Conservation (phyloP, 345 rosid species). For the Zanthoxylum bungeanum region DNA sequence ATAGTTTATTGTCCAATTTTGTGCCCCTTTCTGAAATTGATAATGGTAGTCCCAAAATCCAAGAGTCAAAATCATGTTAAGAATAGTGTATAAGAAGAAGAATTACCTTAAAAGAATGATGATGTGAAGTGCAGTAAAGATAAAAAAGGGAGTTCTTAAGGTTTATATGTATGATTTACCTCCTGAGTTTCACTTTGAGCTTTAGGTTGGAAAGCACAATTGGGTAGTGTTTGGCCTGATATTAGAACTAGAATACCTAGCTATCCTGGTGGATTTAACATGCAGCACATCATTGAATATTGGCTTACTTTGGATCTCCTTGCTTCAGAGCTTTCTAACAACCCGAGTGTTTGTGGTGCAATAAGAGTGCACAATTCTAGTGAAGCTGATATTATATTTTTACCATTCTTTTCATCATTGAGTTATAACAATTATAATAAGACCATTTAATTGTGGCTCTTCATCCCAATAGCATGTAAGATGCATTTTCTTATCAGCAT, state of each 20-base stretch:
- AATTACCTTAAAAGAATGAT: slow-evolving; percentile 6
- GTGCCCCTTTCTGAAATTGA: slow-evolving; percentile 24
- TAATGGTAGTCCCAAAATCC: slow-evolving; percentile 21
- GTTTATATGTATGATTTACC: too few species aligned
- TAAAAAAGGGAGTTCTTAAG: slow-evolving; percentile 17
- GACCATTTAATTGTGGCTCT: too few species aligned
- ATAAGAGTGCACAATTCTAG: slow-evolving; percentile 73
- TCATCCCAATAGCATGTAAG: too few species aligned
- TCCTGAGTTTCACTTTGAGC: slow-evolving; percentile 85
- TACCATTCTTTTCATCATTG: slow-evolving; percentile 88
- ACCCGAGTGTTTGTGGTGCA: slow-evolving; percentile 46
- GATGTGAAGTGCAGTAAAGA: slow-evolving; percentile 17
- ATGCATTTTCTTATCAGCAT: too few species aligned
- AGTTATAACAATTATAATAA: slow-evolving; percentile 72
- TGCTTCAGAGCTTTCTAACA: slow-evolving; percentile 55
- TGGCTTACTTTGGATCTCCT: slow-evolving; percentile 95
- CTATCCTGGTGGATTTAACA: slow-evolving; percentile 88
- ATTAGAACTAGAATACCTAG: slow-evolving; percentile 46
- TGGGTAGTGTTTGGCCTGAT: slow-evolving; percentile 76
- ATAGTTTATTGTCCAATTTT: slow-evolving; percentile 31
- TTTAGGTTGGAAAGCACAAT: slow-evolving; percentile 63
- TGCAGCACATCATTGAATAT: slow-evolving; percentile 94
- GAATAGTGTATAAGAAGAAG: slow-evolving; percentile 23
- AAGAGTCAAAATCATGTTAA: slow-evolving; percentile 11
- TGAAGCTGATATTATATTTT: slow-evolving; percentile 82